phyloP scores from a whole-genome alignment of 208 protist genomes.

The Plasmodiophora brassicae region DNA sequence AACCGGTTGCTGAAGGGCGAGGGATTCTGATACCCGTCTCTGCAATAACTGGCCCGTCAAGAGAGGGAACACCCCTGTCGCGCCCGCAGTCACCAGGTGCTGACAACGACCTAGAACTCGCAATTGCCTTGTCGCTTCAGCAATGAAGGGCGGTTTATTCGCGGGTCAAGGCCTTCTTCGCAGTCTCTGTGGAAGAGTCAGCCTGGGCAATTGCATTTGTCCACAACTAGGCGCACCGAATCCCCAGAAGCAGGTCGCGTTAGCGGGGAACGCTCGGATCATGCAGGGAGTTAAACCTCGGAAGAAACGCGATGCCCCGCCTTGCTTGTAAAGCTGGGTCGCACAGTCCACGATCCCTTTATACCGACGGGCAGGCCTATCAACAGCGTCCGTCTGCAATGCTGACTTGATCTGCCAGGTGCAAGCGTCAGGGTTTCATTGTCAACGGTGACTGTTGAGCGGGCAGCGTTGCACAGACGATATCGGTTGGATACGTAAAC shows the following conservation, averaged over 20 bases:
- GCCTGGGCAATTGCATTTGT: too few relatives aligned
- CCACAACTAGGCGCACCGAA: too few relatives aligned
- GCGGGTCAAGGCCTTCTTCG: too few relatives aligned
- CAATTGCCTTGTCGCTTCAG: too few relatives aligned
- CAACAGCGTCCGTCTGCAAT: not conserved
- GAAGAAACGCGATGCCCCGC: not conserved
- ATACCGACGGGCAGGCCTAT: not conserved
- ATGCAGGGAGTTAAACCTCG: not conserved
- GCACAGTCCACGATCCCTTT: not conserved
- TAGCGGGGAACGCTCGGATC: not conserved
- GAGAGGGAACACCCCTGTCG: too few relatives aligned
- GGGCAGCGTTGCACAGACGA: not conserved
- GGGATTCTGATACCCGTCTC: too few relatives aligned
- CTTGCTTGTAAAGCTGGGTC: not conserved
- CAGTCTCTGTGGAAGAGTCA: too few relatives aligned
- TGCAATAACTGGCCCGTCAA: too few relatives aligned
- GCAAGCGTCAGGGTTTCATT: not conserved
- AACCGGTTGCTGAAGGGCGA: too few relatives aligned
- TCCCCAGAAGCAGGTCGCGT: slow-evolving; percentile 15
- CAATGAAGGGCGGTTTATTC: too few relatives aligned
- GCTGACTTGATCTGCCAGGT: not conserved
- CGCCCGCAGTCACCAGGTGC: too few relatives aligned
- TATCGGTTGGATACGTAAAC: slow-evolving; percentile 18
- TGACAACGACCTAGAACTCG: too few relatives aligned
- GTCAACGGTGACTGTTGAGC: not conserved